These are phyloP conservation scores for Lentinula lateritia DNA, from an alignment of 768 basidiomycete species.

Conservation along the genomic window DNA sequence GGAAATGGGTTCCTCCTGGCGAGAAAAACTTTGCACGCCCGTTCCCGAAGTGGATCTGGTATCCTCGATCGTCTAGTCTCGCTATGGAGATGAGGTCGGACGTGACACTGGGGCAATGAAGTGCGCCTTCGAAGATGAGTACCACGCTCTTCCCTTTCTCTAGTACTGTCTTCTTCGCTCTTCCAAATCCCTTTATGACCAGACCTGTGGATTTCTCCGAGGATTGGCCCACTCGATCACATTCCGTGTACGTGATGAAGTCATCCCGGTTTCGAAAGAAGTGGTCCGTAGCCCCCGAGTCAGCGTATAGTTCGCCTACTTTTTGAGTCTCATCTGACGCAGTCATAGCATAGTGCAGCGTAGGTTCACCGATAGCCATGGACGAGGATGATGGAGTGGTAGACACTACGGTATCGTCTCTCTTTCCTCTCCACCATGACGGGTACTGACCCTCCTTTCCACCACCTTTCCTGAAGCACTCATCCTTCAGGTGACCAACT, in stretches of 20 bases:
- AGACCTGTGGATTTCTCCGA: conserved; percentile 11
- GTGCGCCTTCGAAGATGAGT: conserved; percentile 15
- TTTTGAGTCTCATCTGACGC: not conserved
- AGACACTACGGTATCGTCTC: not conserved
- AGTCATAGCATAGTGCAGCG: not conserved
- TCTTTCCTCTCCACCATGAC: conserved; percentile 10
- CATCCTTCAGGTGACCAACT: conserved; percentile 10
- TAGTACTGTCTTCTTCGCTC: conserved; percentile 8
- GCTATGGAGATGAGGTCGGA: conserved; percentile 21
- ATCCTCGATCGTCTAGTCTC: conserved; percentile 11
- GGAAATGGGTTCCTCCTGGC: not conserved
- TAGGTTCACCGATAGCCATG: not conserved
- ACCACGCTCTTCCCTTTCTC: conserved; percentile 7
- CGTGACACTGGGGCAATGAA: conserved; percentile 20
- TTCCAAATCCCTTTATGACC: conserved; percentile 16
- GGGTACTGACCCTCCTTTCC: conserved; percentile 17
- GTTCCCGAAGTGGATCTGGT: conserved; percentile 10
- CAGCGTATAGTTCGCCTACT: not conserved
- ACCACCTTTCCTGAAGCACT: conserved; percentile 21
- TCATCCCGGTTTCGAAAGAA: too few species aligned
- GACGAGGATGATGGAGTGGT: not conserved
- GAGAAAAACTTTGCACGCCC: not conserved
- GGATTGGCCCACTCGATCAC: too few species aligned
- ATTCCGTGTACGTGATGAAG: too few species aligned
- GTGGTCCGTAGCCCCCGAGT: too few species aligned